Conservation (phyloP, 1,284 basidiomycete genomes). For the Cystobasidium slooffiae region DNA sequence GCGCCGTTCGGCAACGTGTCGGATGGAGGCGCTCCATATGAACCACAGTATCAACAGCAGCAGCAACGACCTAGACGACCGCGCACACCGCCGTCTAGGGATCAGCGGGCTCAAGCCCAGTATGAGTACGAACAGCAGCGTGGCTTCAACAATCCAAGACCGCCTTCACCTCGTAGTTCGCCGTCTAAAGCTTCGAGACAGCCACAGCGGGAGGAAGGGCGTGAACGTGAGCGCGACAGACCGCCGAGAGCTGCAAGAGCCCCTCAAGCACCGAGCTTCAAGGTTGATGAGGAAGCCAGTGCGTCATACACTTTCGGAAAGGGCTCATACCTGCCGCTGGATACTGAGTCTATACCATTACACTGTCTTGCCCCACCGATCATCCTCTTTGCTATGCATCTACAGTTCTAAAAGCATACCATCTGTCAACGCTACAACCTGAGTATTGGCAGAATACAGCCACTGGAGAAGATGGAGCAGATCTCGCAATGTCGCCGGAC, state of each 20-base stretch:
- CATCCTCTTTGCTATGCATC: conserved; percentile 1
- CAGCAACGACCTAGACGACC: conserved; percentile 10
- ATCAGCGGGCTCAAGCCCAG: conserved; percentile 9
- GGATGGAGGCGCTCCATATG: conserved; percentile 9
- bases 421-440: conserved; percentile 57
- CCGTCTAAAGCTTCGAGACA: conserved; percentile 18
- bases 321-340: neutral
- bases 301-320: conserved; percentile 3
- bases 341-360: neutral
- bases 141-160: neutral
- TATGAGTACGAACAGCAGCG: conserved; percentile 19
- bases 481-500: conserved; percentile 34
- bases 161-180: conserved; percentile 11
- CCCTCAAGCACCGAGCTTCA: conserved; percentile 10
- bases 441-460: conserved; percentile 54
- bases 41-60: conserved; percentile 21
- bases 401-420: conserved; percentile 57
- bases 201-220: conserved; percentile 2
- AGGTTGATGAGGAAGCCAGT: conserved; percentile 49
- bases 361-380: neutral
- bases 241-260: conserved; percentile 8
- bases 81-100: conserved; percentile 7
- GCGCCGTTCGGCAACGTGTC: conserved; percentile 18
- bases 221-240: conserved; percentile 26
- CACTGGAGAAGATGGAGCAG: conserved; percentile 27